Evolutionary conservation across 2,329 filamentous ascomycete species (phyloP).

Genomic region (Penicillium sclerotigenum): DNA sequence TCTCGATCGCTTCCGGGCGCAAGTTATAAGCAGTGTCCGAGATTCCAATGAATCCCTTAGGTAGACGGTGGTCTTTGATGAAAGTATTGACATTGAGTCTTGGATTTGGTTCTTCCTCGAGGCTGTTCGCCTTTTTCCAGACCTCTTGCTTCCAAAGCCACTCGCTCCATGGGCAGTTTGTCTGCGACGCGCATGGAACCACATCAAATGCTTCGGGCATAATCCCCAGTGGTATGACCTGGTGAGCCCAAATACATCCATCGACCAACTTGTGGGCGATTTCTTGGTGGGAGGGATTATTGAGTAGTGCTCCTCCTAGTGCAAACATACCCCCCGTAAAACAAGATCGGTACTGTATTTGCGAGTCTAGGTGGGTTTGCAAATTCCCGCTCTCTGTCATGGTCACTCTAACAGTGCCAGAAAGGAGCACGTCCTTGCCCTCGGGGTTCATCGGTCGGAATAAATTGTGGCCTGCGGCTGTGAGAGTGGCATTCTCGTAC

Average conservation of each 20-base stretch:
- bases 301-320: conserved; percentile 53
- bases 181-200: conserved; percentile 43
- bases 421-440: conserved; percentile 47
- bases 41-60: conserved; percentile 17
- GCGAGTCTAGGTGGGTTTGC: conserved; percentile 31
- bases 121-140: conserved; percentile 13
- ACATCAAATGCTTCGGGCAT: conserved; percentile 53
- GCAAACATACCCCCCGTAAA: conserved; percentile 57
- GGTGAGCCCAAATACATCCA: conserved; percentile 57
- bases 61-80: conserved; percentile 15
- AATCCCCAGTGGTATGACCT: conserved; percentile 49
- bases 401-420: conserved; percentile 41
- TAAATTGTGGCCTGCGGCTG: conserved; percentile 46
- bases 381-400: conserved; percentile 10
- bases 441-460: conserved; percentile 51
- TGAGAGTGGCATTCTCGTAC: conserved; percentile 53
- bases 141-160: conserved; percentile 31
- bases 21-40: conserved; percentile 16
- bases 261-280: conserved; percentile 52
- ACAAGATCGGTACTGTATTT: conserved; percentile 52
- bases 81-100: conserved; percentile 10
- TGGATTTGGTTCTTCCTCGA: background rate
- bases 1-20: conserved; percentile 82
- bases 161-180: conserved; percentile 41
- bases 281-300: conserved; percentile 48